A percentile compares a stretch with the other conserved stretches of the same genome.
phyloP scores from a whole-genome alignment of 495 filamentous ascomycete species.

The Tuber magnatum region DNA sequence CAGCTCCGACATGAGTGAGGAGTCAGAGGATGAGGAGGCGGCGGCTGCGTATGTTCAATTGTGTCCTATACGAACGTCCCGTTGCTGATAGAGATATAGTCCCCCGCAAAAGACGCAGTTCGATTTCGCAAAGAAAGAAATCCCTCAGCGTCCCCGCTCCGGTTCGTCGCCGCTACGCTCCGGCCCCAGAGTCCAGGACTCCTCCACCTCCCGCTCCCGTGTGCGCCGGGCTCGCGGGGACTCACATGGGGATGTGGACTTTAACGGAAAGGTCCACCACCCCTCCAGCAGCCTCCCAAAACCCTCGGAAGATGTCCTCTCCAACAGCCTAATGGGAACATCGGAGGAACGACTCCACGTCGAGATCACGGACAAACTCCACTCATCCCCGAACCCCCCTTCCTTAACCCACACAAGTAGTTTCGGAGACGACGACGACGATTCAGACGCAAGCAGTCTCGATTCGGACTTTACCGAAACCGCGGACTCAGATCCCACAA shows the following conservation, averaged over 20 bases:
- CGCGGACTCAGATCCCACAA: conserved; percentile 47
- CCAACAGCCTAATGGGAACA: conserved; percentile 1
- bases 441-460: conserved; percentile 54
- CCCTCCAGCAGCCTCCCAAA: neutral
- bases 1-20: conserved; percentile 89
- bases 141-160: conserved; percentile 74
- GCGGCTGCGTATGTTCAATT: neutral
- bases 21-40: conserved; percentile 76
- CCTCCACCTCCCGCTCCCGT: conserved; percentile 10
- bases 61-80: neutral
- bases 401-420: conserved; percentile 27
- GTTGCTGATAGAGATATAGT: neutral
- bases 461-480: conserved; percentile 64
- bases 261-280: conserved; percentile 6
- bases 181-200: conserved; percentile 48
- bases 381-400: conserved; percentile 24
- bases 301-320: conserved; percentile 11
- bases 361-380: conserved; percentile 15
- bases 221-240: conserved; percentile 19
- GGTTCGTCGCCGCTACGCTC: conserved; percentile 77
- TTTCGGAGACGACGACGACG: conserved; percentile 53
- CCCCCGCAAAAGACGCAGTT: conserved; percentile 58
- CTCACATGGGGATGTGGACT: conserved; percentile 24
- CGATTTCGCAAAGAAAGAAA: conserved; percentile 68
- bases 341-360: conserved; percentile 10